Base-by-base conservation (phyloP, 2,329 filamentous ascomycete genomes). In the Penicillium oxalicum region DNA sequence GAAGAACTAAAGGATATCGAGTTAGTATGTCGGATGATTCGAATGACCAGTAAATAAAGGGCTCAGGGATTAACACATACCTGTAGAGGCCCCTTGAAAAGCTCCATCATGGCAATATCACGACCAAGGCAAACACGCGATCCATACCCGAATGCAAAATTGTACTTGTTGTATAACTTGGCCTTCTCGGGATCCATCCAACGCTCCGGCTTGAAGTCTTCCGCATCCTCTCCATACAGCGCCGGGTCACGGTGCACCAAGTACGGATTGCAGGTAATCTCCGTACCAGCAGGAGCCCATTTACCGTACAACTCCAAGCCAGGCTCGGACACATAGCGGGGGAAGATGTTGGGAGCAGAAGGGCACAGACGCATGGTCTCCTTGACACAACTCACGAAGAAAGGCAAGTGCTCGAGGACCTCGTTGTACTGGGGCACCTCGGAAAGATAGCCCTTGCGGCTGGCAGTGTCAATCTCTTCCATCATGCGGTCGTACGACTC, bases 101-200 rank as follows among this genome's bases (percentile, higher is more conserved):
- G 55, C 62, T 79, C 77, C 74, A 79, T 76, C 57, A 74, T 68
- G 1, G 75, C 77, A 49, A 80, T 74, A 38, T 76, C 70, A 49
- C 69, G 71, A 0, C 77, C 77, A 38, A 79, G 55, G 48, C 76
- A 79, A 9, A 72, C 64, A 9, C 74, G 62, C 0, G 73, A 58
- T 0, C 77, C 77, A 60, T 76, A 76, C 0, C 76, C 77, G 49
- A 79, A 80, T 0, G 64, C 66, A 59, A 80, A 70, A 49, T 70
- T 74, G 47, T 75, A 75, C 61, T 74, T 76, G 38, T 70, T 68
- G 48, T 70, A 74, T 45, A 72, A 57, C 51, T 69, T 72, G 0
- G 68, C 66, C 37, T 64, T 66, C 32, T 73, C 65, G 25, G 42
- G 35, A 48, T 67, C 55, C 47, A 73, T 34, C 72, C 72, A 74